phyloP scores from a whole-genome alignment of 2,329 filamentous ascomycete genomes.

The Aspergillus fijiensis region DNA sequence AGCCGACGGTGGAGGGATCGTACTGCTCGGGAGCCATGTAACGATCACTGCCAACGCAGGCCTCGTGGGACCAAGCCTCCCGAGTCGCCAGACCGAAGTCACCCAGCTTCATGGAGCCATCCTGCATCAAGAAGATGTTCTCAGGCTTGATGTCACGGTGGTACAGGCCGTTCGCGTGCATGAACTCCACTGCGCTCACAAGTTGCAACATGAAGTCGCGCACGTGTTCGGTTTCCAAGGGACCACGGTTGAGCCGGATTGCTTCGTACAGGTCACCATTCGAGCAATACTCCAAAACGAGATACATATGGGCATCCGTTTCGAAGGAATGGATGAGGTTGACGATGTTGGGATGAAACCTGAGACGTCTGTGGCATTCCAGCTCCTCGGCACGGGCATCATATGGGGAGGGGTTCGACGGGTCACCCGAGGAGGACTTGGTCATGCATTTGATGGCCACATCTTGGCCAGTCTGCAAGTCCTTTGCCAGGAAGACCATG shows the following conservation, averaged over 20 bases:
- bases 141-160: slow-evolving; percentile 99
- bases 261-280: slow-evolving; percentile 97
- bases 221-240: slow-evolving; percentile 92
- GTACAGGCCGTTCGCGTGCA: slow-evolving; percentile 87
- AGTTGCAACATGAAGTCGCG: slow-evolving; percentile 96
- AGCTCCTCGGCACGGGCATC: slow-evolving; percentile 68
- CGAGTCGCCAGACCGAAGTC: slow-evolving; percentile 93
- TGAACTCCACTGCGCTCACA: slow-evolving; percentile 82
- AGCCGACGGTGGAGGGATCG: slow-evolving; percentile 81
- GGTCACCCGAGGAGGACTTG: slow-evolving; percentile 68
- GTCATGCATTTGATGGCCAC: slow-evolving; percentile 97
- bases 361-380: slow-evolving; percentile 75
- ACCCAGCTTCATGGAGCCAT: slow-evolving; percentile 90
- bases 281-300: slow-evolving; percentile 92
- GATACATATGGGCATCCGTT: slow-evolving; percentile 82
- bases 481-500: slow-evolving; percentile 93
- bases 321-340: slow-evolving; percentile 90
- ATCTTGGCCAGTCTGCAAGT: slow-evolving; percentile 70
- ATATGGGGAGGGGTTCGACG: slow-evolving; percentile 63
- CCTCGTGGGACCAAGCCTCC: slow-evolving; percentile 86
- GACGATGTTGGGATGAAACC: slow-evolving; percentile 85
- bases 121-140: slow-evolving; percentile 91
- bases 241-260: slow-evolving; percentile 83
- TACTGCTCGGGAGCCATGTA: slow-evolving; percentile 99
- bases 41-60: slow-evolving; percentile 91